phyloP scores from a whole-genome alignment of 163 green algal genomes.

The Chlamydomonas reinhardtii region DNA sequence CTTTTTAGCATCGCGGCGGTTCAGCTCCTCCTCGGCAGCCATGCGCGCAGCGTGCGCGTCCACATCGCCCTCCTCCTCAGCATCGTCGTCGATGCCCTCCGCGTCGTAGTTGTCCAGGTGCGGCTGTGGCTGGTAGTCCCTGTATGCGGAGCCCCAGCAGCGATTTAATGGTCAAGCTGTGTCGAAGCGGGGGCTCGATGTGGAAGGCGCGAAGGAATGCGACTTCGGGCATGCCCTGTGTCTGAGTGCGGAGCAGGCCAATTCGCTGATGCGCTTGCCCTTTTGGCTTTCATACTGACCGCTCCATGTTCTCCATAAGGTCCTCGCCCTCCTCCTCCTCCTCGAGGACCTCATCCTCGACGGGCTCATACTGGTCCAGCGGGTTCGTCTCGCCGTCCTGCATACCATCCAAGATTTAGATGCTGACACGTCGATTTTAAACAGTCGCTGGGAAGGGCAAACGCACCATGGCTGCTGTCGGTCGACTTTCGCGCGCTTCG shows the following conservation, averaged over 20 bases:
- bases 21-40: constrained; percentile 82
- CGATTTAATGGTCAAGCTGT: too few species aligned
- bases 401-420: background rate
- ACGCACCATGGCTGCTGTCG: background rate
- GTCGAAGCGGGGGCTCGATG: too few species aligned
- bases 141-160: constrained; percentile 47
- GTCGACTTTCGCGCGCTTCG: too few species aligned
- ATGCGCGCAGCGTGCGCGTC: constrained; percentile 66
- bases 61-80: constrained; percentile 80
- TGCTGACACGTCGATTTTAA: too few species aligned
- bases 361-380: constrained; percentile 55
- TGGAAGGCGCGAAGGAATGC: too few species aligned
- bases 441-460: too few species aligned
- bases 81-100: constrained; percentile 83
- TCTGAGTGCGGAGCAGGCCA: too few species aligned
- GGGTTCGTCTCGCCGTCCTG: constrained; percentile 46
- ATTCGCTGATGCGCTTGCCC: too few species aligned
- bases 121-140: constrained; percentile 92
- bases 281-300: constrained; percentile 9
- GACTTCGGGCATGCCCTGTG: too few species aligned
- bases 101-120: constrained; percentile 91
- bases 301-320: constrained; percentile 70
- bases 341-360: constrained; percentile 60
- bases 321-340: constrained; percentile 80
- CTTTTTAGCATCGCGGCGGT: constrained; percentile 66